Base-by-base conservation (phyloP, 225 moss, liverwort and hornwort genomes). In the Climacium dendroides region DNA sequence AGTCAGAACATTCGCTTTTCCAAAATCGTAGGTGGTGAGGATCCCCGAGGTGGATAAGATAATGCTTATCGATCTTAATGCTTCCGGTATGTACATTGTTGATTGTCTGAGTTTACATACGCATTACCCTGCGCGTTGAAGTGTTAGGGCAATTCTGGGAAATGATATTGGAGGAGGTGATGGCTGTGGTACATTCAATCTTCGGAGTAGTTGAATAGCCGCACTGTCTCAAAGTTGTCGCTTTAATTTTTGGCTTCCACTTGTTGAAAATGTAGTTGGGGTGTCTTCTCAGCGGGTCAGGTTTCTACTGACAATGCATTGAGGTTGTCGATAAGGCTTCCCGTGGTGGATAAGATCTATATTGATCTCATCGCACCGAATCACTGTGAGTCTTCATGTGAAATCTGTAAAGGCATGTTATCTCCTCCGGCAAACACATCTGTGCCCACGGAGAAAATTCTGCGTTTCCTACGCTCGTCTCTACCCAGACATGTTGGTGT, bases 221-320 rank as follows among this genome's bases (percentile, higher is more conserved):
- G n/a, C 11, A 48, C 1, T 17, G 18, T 39, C 7, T 29, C 3
- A 45, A 13, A 60, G 14, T 35, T 11, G 19, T 12, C 8, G 26
- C 7, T n/a, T 64, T 19, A 26, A 4, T 17, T 37, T 20, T 32
- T 4, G 9, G 30, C 4, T 10, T 9, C 32, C 23, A 22, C 34
- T 80, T 14, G 14, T 5, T 47, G 43, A 15, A 10, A 32, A 45
- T 23, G 15, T 22, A 47, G 19, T 6, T 34, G 6, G 9, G 4
- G 0, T 15, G 15, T 15, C 22, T 60, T 7, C 24, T 24, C 2
- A 17, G 16, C 24, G 9, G 7, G 15, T 4, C 0, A 16, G 7
- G 10, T 52, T 26, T 55, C 10, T 25, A 4, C 17, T 4, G 1
- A 24, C 17, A 26, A 16, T 19, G 4, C 1, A 29, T 47, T 11